A percentile compares a stretch with the other conserved stretches of the same genome.
phyloP scores from a whole-genome alignment of 345 rosid species.

The Hibiscus trionum region DNA sequence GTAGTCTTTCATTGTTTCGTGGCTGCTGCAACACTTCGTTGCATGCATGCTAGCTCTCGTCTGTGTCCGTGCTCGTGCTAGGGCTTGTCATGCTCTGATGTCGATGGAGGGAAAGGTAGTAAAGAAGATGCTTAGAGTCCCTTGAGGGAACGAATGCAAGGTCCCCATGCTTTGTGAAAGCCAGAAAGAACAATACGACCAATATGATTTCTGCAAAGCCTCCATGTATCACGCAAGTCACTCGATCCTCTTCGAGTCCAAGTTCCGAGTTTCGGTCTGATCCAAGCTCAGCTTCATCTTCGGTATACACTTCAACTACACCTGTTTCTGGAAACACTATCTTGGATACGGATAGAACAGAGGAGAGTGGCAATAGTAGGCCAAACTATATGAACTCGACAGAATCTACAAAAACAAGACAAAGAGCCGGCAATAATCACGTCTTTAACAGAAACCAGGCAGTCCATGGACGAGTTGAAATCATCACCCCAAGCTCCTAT shows the following conservation, averaged over 20 bases:
- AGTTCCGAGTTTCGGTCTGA: slow-evolving; percentile 56
- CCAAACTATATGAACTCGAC: slow-evolving; percentile 83
- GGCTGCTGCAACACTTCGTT: no score
- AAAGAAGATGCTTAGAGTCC: slow-evolving; percentile 36
- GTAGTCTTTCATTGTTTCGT: neutral
- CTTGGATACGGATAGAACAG: slow-evolving; percentile 43
- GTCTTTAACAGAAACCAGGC: neutral
- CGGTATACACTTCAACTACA: slow-evolving; percentile 55
- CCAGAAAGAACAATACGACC: slow-evolving; percentile 59
- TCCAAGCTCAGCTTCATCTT: slow-evolving; percentile 70
- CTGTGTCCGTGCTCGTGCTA: no score
- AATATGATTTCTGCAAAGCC: slow-evolving; percentile 74
- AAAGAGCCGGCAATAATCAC: slow-evolving; percentile 21
- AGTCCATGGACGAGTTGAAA: no score
- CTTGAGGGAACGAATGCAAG: no score
- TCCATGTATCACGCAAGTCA: slow-evolving; percentile 30
- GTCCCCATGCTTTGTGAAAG: slow-evolving; percentile 27
- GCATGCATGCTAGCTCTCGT: no score
- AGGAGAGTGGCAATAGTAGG: slow-evolving; percentile 36
- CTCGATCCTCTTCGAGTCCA: slow-evolving; percentile 59
- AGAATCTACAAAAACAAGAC: slow-evolving; percentile 74
- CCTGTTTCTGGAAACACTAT: slow-evolving; percentile 30
- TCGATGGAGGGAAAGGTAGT: no score
- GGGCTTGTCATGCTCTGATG: no score
- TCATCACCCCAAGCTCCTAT: no score